Evolutionary conservation across 1,284 basidiomycete genomes (phyloP).

Genomic region (Caloboletus inedulis): DNA sequence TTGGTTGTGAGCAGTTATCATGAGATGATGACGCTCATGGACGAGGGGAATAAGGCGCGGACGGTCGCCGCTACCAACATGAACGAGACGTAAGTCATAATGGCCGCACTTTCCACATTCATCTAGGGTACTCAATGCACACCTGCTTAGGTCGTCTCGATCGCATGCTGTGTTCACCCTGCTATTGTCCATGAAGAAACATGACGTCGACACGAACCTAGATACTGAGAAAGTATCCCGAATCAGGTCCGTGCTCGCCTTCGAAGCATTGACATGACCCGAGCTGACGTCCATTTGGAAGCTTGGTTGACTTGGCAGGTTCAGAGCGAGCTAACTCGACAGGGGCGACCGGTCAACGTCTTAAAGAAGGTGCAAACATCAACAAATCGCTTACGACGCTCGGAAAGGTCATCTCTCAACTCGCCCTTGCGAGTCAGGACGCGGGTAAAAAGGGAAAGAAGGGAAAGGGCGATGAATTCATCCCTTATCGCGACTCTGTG

Average conservation of each 20-base stretch:
- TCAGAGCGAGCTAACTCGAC: slow-evolving; percentile 96
- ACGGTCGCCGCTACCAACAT: slow-evolving; percentile 99
- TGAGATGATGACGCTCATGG: slow-evolving; percentile 99
- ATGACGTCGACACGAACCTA: slow-evolving; percentile 78
- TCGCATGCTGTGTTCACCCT: slow-evolving; percentile 98
- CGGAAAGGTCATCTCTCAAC: slow-evolving; percentile 93
- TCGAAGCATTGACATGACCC: not conserved
- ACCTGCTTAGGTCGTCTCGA: slow-evolving; percentile 71
- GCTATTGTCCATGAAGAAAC: slow-evolving; percentile 86
- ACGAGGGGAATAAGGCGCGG: slow-evolving; percentile 97
- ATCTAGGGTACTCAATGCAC: not conserved
- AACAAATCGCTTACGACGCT: slow-evolving; percentile 97
- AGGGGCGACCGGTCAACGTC: slow-evolving; percentile 89
- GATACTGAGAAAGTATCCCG: slow-evolving; percentile 96
- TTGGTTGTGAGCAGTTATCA: slow-evolving; percentile 88
- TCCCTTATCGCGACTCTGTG: slow-evolving; percentile 93
- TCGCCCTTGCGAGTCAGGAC: slow-evolving; percentile 74
- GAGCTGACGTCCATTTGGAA: slow-evolving; percentile 30
- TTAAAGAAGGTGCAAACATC: slow-evolving; percentile 97
- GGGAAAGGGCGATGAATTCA: slow-evolving; percentile 82
- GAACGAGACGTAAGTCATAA: slow-evolving; percentile 85
- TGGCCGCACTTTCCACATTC: not conserved
- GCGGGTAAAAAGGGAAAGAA: slow-evolving; percentile 78
- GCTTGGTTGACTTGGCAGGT: slow-evolving; percentile 93
- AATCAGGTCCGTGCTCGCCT: slow-evolving; percentile 62